phyloP scores from a whole-genome alignment of 371 early-diverging fungal species.

The Nematocida ironsii region DNA sequence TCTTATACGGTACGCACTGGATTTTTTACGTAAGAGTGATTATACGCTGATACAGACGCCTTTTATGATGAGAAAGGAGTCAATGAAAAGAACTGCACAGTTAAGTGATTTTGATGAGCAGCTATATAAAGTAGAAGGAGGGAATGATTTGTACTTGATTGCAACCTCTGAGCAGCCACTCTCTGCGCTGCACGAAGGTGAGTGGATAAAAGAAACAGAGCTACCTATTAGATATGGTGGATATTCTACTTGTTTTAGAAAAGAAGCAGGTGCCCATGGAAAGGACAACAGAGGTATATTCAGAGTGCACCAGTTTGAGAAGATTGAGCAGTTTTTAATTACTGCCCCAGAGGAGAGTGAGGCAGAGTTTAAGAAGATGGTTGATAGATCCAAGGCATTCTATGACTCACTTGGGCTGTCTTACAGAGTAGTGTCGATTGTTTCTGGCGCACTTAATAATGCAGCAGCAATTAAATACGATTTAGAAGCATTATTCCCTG shows the following conservation, averaged over 20 bases:
- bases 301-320: slow-evolving; percentile 99
- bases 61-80: slow-evolving; percentile 91
- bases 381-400: slow-evolving; percentile 84
- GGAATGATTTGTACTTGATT: slow-evolving; percentile 89
- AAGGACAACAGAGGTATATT: slow-evolving; percentile 98
- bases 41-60: slow-evolving; percentile 95
- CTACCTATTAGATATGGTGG: slow-evolving; percentile 77
- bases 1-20: slow-evolving; percentile 89
- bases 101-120: slow-evolving; percentile 97
- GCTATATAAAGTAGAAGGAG: slow-evolving; percentile 81
- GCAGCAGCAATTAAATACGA: slow-evolving; percentile 99
- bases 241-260: slow-evolving; percentile 97
- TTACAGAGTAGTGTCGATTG: slow-evolving; percentile 88
- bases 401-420: slow-evolving; percentile 82
- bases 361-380: slow-evolving; percentile 95
- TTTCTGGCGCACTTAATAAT: slow-evolving; percentile 95
- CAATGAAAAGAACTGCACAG: slow-evolving; percentile 97
- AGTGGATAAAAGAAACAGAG: slow-evolving; percentile 72
- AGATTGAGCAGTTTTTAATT: slow-evolving; percentile 97
- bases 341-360: slow-evolving; percentile 90
- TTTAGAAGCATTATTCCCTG: slow-evolving; percentile 97
- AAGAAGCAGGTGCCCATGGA: slow-evolving; percentile 98
- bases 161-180: slow-evolving; percentile 99
- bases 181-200: slow-evolving; percentile 86
- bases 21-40: slow-evolving; percentile 80